Evolutionary conservation across 371 early-diverging fungal genomes (phyloP).

Genomic region (Mortierella sp.): DNA sequence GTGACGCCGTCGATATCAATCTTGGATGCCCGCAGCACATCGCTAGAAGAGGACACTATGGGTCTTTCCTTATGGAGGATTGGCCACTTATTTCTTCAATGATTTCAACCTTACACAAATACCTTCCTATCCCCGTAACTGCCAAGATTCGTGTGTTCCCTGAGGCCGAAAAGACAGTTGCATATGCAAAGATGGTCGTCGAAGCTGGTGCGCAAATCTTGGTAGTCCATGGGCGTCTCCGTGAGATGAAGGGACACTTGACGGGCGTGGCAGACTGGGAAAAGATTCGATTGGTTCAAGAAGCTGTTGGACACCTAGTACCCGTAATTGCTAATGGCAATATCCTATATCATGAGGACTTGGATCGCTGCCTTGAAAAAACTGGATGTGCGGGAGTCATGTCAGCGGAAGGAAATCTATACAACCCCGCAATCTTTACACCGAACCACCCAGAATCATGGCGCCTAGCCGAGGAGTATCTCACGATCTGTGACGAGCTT

Average conservation of each 20-base stretch:
- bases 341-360: constrained; percentile 92
- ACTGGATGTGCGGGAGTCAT: constrained; percentile 98
- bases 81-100: constrained; percentile 85
- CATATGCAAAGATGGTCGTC: constrained; percentile 98
- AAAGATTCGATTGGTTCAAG: constrained; percentile 93
- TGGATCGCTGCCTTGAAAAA: constrained; percentile 85
- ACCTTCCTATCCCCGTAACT: constrained; percentile 94
- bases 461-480: constrained; percentile 88
- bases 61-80: constrained; percentile 96
- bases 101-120: constrained; percentile 81
- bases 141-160: constrained; percentile 98
- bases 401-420: constrained; percentile 93
- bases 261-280: constrained; percentile 99
- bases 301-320: constrained; percentile 74
- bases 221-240: constrained; percentile 97
- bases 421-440: constrained; percentile 91
- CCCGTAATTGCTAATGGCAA: constrained; percentile 99
- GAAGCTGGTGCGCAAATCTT: constrained; percentile 94
- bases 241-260: constrained; percentile 97
- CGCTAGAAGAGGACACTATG: constrained; percentile 96
- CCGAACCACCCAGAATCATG: constrained; percentile 75
- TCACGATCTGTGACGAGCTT: constrained; percentile 79
- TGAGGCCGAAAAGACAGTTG: constrained; percentile 91
- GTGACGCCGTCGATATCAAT: constrained; percentile 98
- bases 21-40: constrained; percentile 99